Base-by-base conservation (phyloP, 2,329 filamentous ascomycete genomes). In the Fusarium pseudonygamai region DNA sequence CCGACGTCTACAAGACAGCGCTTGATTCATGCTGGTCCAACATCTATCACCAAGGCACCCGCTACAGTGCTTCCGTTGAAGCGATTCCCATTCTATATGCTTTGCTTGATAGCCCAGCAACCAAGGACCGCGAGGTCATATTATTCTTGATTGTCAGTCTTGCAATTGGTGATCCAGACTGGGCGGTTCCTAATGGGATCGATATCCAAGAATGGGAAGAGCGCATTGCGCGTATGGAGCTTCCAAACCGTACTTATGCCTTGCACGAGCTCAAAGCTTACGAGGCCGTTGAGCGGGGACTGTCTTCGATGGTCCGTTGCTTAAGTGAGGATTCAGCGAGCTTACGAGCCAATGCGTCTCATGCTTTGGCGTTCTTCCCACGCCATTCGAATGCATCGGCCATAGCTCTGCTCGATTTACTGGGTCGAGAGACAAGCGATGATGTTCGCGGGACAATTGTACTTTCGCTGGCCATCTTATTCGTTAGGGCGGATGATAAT, bases 221-320 rank as follows among this genome's bases (percentile, higher is more conserved):
- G 3, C 5, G 18, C 2, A n/a, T 47, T 5, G 22, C 40, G 1
- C 7, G 7, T 1, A 22, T 22, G 18, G 18, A 46, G 3, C 16
- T 22, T 1, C 15, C 8, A 43, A 2, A 46, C 28, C n/a, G n/a
- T 0, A 10, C 1, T 4, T 13, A 1, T 14, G 20, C 30, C 10
- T 6, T 6, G 12, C 4, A 58, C 1, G 55, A 14, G 7, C 3
- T 39, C 26, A 52, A 24, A 2, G 3, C 42, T 7, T 60, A 60
- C 9, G 9, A 52, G n/a, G 43, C 34, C 2, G 43, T 60, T 15
- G 57, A 52, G 5, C 22, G 5, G 0, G 57, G 43, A 16, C 26
- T 60, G 4, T 22, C 43, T 15, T 60, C 26, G 0, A 9, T 32
- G 1, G 1, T 26, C 8, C 9, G 7, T 16, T 60, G 43, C 8